Evolutionary conservation across 345 rosid genomes (phyloP).

Genomic region (Crucihimalaya himalaica): DNA sequence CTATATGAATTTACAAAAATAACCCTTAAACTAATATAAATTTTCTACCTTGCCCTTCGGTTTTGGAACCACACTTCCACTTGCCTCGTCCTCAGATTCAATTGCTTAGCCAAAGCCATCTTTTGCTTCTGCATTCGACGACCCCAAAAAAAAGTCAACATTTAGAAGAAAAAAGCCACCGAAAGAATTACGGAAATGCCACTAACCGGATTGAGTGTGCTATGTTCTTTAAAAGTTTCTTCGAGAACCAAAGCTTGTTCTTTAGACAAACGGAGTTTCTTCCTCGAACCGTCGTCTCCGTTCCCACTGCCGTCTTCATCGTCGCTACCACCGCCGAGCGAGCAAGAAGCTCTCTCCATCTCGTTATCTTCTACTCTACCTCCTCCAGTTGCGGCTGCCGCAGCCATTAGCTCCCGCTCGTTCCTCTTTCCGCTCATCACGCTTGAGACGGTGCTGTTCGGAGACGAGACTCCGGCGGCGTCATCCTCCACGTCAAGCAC

Average conservation of each 20-base stretch:
- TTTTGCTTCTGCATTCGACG: slow-evolving; percentile 63
- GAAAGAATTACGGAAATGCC: slow-evolving; percentile 32
- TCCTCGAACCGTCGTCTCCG: slow-evolving; percentile 75
- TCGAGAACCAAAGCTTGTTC: slow-evolving; percentile 84
- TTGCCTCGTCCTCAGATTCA: slow-evolving; percentile 81
- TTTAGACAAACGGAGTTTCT: slow-evolving; percentile 79
- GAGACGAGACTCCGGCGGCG: slow-evolving; percentile 62
- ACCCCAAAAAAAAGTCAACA: neutral
- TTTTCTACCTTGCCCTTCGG: slow-evolving; percentile 76
- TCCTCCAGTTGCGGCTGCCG: slow-evolving; percentile 9
- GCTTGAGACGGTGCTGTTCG: slow-evolving; percentile 87
- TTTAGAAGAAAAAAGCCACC: neutral
- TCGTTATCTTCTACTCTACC: slow-evolving; percentile 52
- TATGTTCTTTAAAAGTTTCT: slow-evolving; percentile 88
- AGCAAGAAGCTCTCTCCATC: slow-evolving; percentile 69
- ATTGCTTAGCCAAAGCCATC: slow-evolving; percentile 71
- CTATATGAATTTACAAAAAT: slow-evolving; percentile 2
- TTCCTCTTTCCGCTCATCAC: slow-evolving; percentile 67
- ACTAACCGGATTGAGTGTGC: slow-evolving; percentile 91
- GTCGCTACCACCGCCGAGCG: slow-evolving; percentile 60
- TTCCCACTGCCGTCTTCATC: slow-evolving; percentile 78
- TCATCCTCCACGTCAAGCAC: slow-evolving; percentile 66
- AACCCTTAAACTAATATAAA: slow-evolving; percentile 6
- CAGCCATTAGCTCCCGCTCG: slow-evolving; percentile 57
- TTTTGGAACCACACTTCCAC: slow-evolving; percentile 98